Evolutionary conservation across 169 alveolate species (phyloP).

Genomic region (Eimeria tenella): DNA sequence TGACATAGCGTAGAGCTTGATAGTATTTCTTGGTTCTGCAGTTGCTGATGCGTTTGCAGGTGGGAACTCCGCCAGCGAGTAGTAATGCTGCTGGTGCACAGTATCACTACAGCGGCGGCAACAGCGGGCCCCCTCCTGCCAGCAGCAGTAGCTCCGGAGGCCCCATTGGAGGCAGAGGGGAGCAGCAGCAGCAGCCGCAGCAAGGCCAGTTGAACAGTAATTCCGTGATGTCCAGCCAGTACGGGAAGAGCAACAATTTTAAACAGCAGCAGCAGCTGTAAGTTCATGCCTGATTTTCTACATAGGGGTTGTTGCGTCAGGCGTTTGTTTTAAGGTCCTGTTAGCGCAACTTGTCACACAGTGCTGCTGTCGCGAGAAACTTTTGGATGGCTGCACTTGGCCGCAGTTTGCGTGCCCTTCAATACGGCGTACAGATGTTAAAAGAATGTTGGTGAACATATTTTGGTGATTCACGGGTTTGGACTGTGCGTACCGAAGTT

Average conservation of each 20-base stretch:
- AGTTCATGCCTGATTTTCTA: not conserved
- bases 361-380: no score
- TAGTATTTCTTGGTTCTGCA: not conserved
- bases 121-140: conserved; percentile 48
- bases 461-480: not conserved
- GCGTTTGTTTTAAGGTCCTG: no score
- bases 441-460: no score
- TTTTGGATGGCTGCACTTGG: no score
- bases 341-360: no score
- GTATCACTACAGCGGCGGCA: conserved; percentile 57
- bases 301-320: no score
- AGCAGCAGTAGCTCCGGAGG: conserved; percentile 61
- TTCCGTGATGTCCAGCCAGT: conserved; percentile 6
- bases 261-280: conserved; percentile 68
- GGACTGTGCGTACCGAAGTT: not conserved
- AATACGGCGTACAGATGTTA: no score
- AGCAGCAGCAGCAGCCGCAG: conserved; percentile 68
- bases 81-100: conserved; percentile 23
- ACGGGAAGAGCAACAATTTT: conserved; percentile 22
- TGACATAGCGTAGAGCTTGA: not conserved
- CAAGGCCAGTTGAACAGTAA: conserved; percentile 46
- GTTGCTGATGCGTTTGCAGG: not conserved
- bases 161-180: conserved; percentile 44
- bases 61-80: conserved; percentile 47
- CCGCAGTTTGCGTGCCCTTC: no score